Evolutionary conservation across 768 basidiomycete genomes (phyloP), one percentile per base, ranked within the genome.

Genomic region (Amanita polypyramis): DNA sequence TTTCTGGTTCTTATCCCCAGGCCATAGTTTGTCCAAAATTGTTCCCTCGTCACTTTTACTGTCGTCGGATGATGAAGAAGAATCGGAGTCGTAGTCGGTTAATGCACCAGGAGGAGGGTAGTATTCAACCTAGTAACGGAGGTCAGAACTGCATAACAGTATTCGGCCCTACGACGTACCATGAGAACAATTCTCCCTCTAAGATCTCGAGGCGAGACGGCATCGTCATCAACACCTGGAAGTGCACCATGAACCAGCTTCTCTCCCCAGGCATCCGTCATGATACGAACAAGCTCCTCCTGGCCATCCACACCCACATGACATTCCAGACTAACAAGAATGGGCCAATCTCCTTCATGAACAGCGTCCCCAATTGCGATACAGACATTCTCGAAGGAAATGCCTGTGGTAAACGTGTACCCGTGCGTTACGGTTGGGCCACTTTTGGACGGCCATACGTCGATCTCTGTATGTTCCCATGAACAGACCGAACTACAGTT

Each of bases 371-470:
- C 70, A 48, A 81, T 79, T 0, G 78, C 76, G 12, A 60, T 52
- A 52, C 77, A 79, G 0, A 80, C 80, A 21, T 65, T 67, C 19
- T 68, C 46, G 48, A 82, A 77, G 1, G 73, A 56, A 4, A 80
- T 68, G 25, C 71, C 67, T 54, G 70, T 69, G 52, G 70, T 76
- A 50, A 80, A 66, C 1, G 80, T 82, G 53, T 75, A 66, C 1
- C 80, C 80, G 52, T 82, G 80, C 0, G 76, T 82, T 27, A 82
- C 78, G 43, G 78, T 61, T 10, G 73, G 67, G 0, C 77, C 77
- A 34, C 70, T 66, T 5, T 66, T 62, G 0, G 74, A 73, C 4
- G 76, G 69, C 80, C 82, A 84, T 6, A 80, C 79, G 53, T 84
- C 80, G 43, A 82, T 78, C 56, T 84, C 80, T 65, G 52, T 6